Base-by-base conservation (phyloP, 208 protist genomes). In the Trypanosoma melophagium region DNA sequence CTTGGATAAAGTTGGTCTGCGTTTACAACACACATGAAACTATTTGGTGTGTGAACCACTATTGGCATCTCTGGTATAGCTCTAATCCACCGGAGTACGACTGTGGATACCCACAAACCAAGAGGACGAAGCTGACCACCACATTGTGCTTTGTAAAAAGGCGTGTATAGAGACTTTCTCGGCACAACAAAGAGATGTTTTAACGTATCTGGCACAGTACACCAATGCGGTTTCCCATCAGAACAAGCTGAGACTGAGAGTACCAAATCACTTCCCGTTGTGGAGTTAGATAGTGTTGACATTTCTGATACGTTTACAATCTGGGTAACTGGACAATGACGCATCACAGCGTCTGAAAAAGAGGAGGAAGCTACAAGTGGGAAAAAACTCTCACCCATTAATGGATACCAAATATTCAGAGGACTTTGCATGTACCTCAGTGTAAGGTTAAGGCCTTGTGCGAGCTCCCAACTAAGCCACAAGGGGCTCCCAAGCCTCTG, bases 381-480 rank as follows among this genome's bases (percentile, higher is more conserved):
- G 24, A 65, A 8, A 59, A 71, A 71, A 38, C 19, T 65, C 25
- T 71, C 57, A 7, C 66, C 57, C 35, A 65, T 64, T 40, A 71
- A 55, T 17, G 66, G 66, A 19, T 41, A 60, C 57, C 66, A 71
- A 47, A 71, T 42, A 51, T 52, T 65, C 1, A 71, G 38, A 35
- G 66, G 66, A 57, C 66, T 71, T 28, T 65, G 58, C 66, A 71
- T 65, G 50, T 71, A 60, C 24, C 50, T 38, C 28, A 65, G 58
- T 13, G 66, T 66, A 3, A 71, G 58, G 28, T 22, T n/a, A 50
- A 71, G 59, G 1, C 40, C 35, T 49, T 14, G 44, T 19, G 66
- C 49, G 16, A 71, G 50, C 1, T 42, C 38, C 44, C 57, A 65
- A 40, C 58, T 65, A 44, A 65, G 66, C 66, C 66, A 71, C n/a